Conservation (phyloP, 2,329 filamentous ascomycete species). For the Sporothrix pallida region DNA sequence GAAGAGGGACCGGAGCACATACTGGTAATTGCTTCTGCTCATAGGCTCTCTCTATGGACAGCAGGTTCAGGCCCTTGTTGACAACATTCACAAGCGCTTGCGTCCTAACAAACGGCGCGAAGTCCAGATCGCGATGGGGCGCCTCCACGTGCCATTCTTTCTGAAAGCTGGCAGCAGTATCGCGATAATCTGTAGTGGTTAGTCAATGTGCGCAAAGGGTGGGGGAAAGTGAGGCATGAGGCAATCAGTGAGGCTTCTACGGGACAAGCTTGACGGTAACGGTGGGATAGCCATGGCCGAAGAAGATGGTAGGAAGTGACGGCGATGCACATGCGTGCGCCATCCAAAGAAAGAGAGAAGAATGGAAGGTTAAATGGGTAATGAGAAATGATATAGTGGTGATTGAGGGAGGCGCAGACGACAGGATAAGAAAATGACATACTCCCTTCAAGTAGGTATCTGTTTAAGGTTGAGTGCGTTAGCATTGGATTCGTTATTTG, state of each 20-base stretch:
- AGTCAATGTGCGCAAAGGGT: slow-evolving; percentile 28
- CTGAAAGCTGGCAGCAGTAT: slow-evolving; percentile 70
- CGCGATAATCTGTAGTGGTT: slow-evolving; percentile 63
- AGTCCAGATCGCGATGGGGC: slow-evolving; percentile 67
- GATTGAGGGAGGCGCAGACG: not conserved
- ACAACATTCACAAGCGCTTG: slow-evolving; percentile 68
- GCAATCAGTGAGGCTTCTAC: too few species aligned
- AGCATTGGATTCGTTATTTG: slow-evolving; percentile 24
- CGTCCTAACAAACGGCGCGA: slow-evolving; percentile 68
- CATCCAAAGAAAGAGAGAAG: too few species aligned
- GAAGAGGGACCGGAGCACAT: slow-evolving; percentile 39
- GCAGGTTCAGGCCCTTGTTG: slow-evolving; percentile 68
- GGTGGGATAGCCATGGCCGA: not conserved
- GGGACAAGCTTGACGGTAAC: not conserved
- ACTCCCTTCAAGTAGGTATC: slow-evolving; percentile 68
- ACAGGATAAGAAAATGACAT: slow-evolving; percentile 48
- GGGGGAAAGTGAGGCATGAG: not conserved
- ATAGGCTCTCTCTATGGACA: slow-evolving; percentile 59
- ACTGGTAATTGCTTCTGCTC: slow-evolving; percentile 56
- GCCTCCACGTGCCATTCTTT: slow-evolving; percentile 70
- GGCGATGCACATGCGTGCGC: not conserved
- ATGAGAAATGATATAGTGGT: slow-evolving; percentile 30
- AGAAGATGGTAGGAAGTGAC: not conserved
- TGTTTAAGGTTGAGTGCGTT: slow-evolving; percentile 46
- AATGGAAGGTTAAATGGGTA: not conserved